Evolutionary conservation across 2,329 filamentous ascomycete species (phyloP).

Genomic region (Erysiphe neolycopersici): DNA sequence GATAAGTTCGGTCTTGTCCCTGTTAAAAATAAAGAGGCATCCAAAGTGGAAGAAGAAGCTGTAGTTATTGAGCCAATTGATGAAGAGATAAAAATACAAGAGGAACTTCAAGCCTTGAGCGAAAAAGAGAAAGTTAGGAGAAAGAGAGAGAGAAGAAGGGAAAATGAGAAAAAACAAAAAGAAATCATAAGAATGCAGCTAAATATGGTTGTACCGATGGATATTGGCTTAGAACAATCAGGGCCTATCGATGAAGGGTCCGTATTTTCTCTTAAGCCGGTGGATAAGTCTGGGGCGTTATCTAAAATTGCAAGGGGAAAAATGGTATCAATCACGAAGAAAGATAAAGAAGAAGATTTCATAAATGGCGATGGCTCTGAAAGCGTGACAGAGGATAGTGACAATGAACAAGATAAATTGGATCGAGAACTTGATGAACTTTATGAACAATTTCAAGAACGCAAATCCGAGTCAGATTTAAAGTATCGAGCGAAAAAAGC

Average conservation of each 20-base stretch:
- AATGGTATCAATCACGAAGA: conserved; percentile 41
- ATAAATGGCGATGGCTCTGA: conserved; percentile 30
- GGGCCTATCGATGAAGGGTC: conserved; percentile 54
- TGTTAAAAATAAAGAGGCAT: conserved; percentile 26
- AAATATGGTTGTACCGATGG: conserved; percentile 86
- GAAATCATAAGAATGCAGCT: conserved; percentile 93
- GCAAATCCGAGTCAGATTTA: conserved; percentile 52
- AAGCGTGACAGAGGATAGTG: conserved; percentile 25
- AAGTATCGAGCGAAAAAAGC: conserved; percentile 82
- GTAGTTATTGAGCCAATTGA: conserved; percentile 76
- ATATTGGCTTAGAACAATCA: conserved; percentile 75
- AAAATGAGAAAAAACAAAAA: conserved; percentile 84
- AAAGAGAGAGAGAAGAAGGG: conserved; percentile 59
- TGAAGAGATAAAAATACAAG: conserved; percentile 72
- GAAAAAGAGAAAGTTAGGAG: conserved; percentile 52
- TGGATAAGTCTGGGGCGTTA: conserved; percentile 49
- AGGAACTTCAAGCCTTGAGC: conserved; percentile 58
- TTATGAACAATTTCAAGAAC: conserved; percentile 67
- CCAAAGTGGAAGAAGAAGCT: conserved; percentile 40
- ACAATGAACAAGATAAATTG: conserved; percentile 57
- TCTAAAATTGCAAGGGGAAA: conserved; percentile 47
- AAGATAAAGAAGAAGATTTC: conserved; percentile 27
- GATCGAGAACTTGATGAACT: conserved; percentile 66
- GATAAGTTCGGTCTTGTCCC: conserved; percentile 71
- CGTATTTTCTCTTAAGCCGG: conserved; percentile 63